Evolutionary conservation across 2,329 filamentous ascomycete species (phyloP).

Genomic region (Pseudocercospora pini-densiflorae): DNA sequence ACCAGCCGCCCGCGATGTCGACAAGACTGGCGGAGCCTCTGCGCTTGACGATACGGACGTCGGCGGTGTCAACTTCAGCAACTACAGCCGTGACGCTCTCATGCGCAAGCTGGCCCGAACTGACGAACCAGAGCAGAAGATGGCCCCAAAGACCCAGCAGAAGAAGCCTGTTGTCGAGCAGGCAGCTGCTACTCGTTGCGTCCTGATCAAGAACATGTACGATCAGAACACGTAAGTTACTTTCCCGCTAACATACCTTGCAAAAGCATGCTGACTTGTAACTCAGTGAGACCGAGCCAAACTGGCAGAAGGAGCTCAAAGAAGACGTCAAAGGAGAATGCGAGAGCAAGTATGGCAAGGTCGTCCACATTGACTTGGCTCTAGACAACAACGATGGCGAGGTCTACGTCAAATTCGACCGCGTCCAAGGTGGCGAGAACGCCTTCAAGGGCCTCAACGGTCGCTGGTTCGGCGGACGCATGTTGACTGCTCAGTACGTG

Average conservation of each 20-base stretch:
- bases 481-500: conserved; percentile 93
- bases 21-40: conserved; percentile 84
- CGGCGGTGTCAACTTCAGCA: conserved; percentile 98
- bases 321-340: conserved; percentile 92
- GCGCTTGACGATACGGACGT: conserved; percentile 98
- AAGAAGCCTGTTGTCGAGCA: conserved; percentile 80
- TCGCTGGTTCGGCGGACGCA: conserved; percentile 89
- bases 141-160: conserved; percentile 50
- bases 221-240: conserved; percentile 81
- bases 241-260: neutral
- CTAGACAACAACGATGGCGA: conserved; percentile 95
- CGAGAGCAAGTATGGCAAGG: conserved; percentile 92
- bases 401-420: conserved; percentile 98
- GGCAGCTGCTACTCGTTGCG: conserved; percentile 90
- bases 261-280: conserved; percentile 18
- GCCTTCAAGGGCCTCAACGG: conserved; percentile 98
- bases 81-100: conserved; percentile 96
- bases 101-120: conserved; percentile 98
- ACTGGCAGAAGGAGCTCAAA: conserved; percentile 92
- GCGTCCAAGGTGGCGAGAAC: conserved; percentile 92
- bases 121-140: conserved; percentile 78
- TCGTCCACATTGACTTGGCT: conserved; percentile 82
- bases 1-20: conserved; percentile 76
- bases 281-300: conserved; percentile 75
- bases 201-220: conserved; percentile 95